Evolutionary conservation across 345 rosid genomes (phyloP).

Genomic region (Lumnitzera littorea): DNA sequence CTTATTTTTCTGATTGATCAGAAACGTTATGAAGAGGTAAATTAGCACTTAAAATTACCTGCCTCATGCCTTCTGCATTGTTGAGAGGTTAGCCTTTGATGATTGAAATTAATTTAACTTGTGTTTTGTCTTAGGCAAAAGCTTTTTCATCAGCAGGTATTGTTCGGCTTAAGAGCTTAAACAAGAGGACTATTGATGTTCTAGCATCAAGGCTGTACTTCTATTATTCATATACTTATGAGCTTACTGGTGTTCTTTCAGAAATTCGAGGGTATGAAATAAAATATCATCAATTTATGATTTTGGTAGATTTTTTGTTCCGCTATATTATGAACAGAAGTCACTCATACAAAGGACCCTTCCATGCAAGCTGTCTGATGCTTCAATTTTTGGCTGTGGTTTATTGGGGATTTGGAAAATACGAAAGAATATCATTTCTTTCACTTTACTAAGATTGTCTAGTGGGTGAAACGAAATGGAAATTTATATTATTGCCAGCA

Average conservation of each 20-base stretch:
- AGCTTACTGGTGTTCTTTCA: slow-evolving; percentile 71
- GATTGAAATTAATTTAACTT: too few species aligned
- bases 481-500: too few species aligned
- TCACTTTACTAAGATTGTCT: too few species aligned
- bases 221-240: slow-evolving; percentile 73
- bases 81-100: not conserved
- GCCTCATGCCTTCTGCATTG: not conserved
- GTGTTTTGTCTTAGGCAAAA: slow-evolving; percentile 49
- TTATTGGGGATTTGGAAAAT: too few species aligned
- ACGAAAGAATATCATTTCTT: too few species aligned
- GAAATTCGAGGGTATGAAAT: slow-evolving; percentile 68
- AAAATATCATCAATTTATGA: not conserved
- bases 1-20: slow-evolving; percentile 73
- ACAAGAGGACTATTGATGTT: slow-evolving; percentile 75
- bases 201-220: slow-evolving; percentile 73
- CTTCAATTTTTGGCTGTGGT: too few species aligned
- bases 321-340: too few species aligned
- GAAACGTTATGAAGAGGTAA: slow-evolving; percentile 66
- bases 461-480: too few species aligned
- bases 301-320: too few species aligned
- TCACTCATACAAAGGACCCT: too few species aligned
- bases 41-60: not conserved
- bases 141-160: slow-evolving; percentile 78
- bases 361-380: too few species aligned
- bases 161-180: slow-evolving; percentile 53